phyloP scores from a whole-genome alignment of 169 alveolate species.

The Plasmodium reichenowi region DNA sequence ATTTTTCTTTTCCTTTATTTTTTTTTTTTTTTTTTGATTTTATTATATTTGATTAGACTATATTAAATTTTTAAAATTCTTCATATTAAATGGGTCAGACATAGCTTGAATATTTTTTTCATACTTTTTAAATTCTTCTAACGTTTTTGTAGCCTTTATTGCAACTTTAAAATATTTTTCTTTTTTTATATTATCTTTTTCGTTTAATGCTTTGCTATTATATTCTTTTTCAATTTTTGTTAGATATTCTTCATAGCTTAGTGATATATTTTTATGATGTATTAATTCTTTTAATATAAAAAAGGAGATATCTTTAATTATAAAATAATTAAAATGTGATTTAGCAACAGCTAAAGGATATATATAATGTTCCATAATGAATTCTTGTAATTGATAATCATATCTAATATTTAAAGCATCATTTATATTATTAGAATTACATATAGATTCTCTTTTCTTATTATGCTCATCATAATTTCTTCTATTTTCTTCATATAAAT shows the following conservation, averaged over 20 bases:
- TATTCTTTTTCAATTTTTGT: constrained; percentile 55
- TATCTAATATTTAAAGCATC: constrained; percentile 62
- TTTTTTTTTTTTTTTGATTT: no score
- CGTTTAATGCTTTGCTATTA: constrained; percentile 25
- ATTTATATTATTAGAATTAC: neutral
- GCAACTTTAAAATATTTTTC: constrained; percentile 33
- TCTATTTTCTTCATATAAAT: neutral
- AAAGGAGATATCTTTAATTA: constrained; percentile 86
- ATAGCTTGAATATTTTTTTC: constrained; percentile 56
- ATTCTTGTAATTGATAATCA: constrained; percentile 89
- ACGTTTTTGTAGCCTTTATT: constrained; percentile 34
- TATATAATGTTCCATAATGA: constrained; percentile 88
- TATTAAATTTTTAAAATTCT: constrained; percentile 66
- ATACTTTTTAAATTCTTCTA: constrained; percentile 47
- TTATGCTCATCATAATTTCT: neutral
- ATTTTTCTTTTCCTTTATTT: no score
- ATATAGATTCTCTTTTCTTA: neutral
- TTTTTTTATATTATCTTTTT: constrained; percentile 46
- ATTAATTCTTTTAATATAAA: constrained; percentile 79
- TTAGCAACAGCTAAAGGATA: constrained; percentile 88
- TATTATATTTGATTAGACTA: neutral
- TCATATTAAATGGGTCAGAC: constrained; percentile 71
- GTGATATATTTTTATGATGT: constrained; percentile 17
- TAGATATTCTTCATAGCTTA: constrained; percentile 71
- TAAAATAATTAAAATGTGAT: constrained; percentile 89